Percentiles rank a stretch among this genome's conserved stretches.
phyloP scores from a whole-genome alignment of 179 eudicot species.

The Pouteria campechiana region DNA sequence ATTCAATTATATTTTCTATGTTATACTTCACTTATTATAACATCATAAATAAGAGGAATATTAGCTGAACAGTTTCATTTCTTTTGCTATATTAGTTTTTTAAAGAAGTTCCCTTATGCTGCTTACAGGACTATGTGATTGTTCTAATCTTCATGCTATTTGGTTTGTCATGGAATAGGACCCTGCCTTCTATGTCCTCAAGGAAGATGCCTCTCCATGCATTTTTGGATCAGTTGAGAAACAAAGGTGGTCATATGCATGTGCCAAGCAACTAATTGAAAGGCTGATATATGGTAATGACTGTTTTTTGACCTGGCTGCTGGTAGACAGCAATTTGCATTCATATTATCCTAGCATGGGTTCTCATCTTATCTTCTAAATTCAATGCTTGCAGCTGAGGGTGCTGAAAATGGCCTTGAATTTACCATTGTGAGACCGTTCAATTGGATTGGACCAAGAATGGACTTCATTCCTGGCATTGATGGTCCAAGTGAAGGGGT shows the following conservation, averaged over 20 bases:
- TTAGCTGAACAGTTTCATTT: no score
- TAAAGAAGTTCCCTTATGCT: no score
- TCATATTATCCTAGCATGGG: not conserved
- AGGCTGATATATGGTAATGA: conserved; percentile 74
- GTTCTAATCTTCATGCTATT: not conserved
- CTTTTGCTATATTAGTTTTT: no score
- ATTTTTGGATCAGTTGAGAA: conserved; percentile 95
- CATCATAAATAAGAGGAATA: no score
- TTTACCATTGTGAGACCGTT: conserved; percentile 96
- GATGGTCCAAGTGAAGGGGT: conserved; percentile 99
- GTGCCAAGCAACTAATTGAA: conserved; percentile 97
- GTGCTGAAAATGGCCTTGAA: conserved; percentile 92
- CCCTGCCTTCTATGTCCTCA: conserved; percentile 75
- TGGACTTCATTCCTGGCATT: conserved; percentile 98
- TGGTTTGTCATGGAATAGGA: conserved; percentile 33
- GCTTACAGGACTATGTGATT: no score
- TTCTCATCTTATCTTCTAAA: not conserved
- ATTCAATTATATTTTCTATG: no score
- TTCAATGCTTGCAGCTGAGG: conserved; percentile 77
- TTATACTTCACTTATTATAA: no score
- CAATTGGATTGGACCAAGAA: conserved; percentile 98
- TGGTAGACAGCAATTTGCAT: not conserved
- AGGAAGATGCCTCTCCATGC: conserved; percentile 86
- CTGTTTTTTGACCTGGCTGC: not conserved
- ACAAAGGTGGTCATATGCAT: conserved; percentile 99